phyloP scores from a whole-genome alignment of 2,329 filamentous ascomycete genomes.

The Colletotrichum echinochloae region DNA sequence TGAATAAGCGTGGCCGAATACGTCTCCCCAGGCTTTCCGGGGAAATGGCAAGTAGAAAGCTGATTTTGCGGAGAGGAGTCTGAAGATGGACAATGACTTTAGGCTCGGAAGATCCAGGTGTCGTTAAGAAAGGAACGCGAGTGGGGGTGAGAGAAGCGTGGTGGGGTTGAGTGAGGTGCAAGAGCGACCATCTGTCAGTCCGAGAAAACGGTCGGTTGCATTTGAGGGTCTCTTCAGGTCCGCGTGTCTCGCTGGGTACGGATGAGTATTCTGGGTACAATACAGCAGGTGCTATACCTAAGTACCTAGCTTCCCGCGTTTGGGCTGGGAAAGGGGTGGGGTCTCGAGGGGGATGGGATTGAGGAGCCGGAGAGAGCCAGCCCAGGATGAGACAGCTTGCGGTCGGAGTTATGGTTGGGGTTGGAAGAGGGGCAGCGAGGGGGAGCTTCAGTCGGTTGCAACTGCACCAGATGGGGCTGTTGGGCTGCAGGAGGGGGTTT shows the following conservation, averaged over 20 bases:
- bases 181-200: background rate
- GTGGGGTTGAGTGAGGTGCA: slow-evolving; percentile 28
- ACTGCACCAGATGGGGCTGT: slow-evolving; percentile 1
- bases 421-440: slow-evolving; percentile 21
- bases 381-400: slow-evolving; percentile 36
- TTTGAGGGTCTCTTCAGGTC: slow-evolving; percentile 11
- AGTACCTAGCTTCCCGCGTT: slow-evolving; percentile 4
- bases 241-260: background rate
- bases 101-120: slow-evolving; percentile 24
- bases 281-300: background rate
- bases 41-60: background rate
- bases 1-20: slow-evolving; percentile 13
- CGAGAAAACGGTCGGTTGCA: slow-evolving; percentile 11
- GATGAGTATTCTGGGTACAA: too few relatives aligned
- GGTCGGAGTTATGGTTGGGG: slow-evolving; percentile 32
- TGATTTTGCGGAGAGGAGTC: slow-evolving; percentile 1
- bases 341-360: background rate
- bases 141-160: slow-evolving; percentile 5
- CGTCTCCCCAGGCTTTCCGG: background rate
- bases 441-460: slow-evolving; percentile 20
- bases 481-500: background rate
- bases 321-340: slow-evolving; percentile 7
- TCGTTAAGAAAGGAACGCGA: slow-evolving; percentile 25
- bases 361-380: slow-evolving; percentile 30
- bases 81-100: background rate